Evolutionary conservation across 352 stramenopile species (phyloP).

Genomic region (Globisporangium spiculum): DNA sequence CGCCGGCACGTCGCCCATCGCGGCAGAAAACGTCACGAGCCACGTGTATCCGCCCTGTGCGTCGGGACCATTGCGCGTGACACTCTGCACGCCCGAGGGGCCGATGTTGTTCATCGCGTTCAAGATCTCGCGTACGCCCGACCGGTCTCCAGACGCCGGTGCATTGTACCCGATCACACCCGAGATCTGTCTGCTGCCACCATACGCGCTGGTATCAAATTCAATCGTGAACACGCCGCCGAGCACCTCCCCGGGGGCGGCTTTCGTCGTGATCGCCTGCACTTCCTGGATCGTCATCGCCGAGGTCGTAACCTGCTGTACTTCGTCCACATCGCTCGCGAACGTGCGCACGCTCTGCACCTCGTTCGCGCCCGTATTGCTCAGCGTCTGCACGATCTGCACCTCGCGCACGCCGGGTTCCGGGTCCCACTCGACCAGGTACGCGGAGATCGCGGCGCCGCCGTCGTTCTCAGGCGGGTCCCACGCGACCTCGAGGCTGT

Average conservation of each 20-base stretch:
- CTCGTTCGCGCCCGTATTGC: slow-evolving; percentile 91
- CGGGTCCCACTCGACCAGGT: slow-evolving; percentile 92
- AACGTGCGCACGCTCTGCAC: slow-evolving; percentile 91
- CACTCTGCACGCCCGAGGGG: slow-evolving; percentile 43
- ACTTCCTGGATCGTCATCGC: slow-evolving; percentile 58
- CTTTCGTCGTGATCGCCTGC: slow-evolving; percentile 86
- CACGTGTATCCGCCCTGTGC: slow-evolving; percentile 90
- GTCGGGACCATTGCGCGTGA: slow-evolving; percentile 64
- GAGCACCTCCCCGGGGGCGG: slow-evolving; percentile 76
- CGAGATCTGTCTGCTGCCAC: slow-evolving; percentile 89
- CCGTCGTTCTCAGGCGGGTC: slow-evolving; percentile 69
- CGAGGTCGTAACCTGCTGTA: slow-evolving; percentile 85
- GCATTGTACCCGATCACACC: slow-evolving; percentile 90
- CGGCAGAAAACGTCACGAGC: slow-evolving; percentile 82
- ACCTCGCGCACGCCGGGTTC: slow-evolving; percentile 85
- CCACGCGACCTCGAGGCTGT: slow-evolving; percentile 71
- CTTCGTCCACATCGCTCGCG: slow-evolving; percentile 80
- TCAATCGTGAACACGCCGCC: slow-evolving; percentile 90
- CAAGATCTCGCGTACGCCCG: slow-evolving; percentile 64
- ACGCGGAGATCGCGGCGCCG: slow-evolving; percentile 69
- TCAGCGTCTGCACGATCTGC: slow-evolving; percentile 78
- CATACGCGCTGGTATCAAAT: slow-evolving; percentile 84
- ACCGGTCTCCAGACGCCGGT: slow-evolving; percentile 40
- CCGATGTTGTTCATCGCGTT: slow-evolving; percentile 82
- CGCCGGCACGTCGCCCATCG: slow-evolving; percentile 62